phyloP scores from a whole-genome alignment of 148 eudicot species.

The Cornus kousa region DNA sequence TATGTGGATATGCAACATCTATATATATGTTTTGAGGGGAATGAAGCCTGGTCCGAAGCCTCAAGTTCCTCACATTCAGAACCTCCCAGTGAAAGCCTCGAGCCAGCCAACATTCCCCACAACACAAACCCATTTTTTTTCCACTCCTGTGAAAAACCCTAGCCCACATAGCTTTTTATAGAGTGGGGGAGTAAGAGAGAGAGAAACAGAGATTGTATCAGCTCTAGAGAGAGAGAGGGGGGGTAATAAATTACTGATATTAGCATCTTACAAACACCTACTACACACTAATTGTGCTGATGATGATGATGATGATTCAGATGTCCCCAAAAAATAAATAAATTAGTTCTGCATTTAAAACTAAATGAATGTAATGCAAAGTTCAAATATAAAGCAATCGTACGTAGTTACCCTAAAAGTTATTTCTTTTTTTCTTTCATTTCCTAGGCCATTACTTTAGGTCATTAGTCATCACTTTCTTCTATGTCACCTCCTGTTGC shows the following conservation, averaged over 20 bases:
- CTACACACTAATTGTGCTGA: neutral
- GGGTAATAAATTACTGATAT: no score
- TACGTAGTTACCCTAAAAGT: neutral
- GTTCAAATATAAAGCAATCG: neutral
- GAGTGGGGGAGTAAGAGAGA: neutral
- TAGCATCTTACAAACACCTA: no score
- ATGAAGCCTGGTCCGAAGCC: constrained; percentile 54
- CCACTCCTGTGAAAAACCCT: constrained; percentile 14
- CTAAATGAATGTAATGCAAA: neutral
- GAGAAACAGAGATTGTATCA: neutral
- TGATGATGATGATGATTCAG: neutral
- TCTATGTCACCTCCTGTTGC: neutral
- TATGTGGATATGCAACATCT: neutral
- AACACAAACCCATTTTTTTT: constrained; percentile 10
- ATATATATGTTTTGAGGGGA: constrained; percentile 27
- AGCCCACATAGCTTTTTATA: constrained; percentile 5
- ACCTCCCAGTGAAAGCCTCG: constrained; percentile 20
- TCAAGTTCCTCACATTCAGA: neutral
- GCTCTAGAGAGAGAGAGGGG: neutral
- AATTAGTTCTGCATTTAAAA: neutral
- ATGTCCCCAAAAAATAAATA: neutral
- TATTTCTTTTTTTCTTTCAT: neutral
- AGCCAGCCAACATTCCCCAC: constrained; percentile 51
- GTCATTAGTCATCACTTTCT: neutral
- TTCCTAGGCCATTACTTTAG: constrained; percentile 1